phyloP scores from a whole-genome alignment of 1,139 yeast genomes.

The Yamadazyma oceani region DNA sequence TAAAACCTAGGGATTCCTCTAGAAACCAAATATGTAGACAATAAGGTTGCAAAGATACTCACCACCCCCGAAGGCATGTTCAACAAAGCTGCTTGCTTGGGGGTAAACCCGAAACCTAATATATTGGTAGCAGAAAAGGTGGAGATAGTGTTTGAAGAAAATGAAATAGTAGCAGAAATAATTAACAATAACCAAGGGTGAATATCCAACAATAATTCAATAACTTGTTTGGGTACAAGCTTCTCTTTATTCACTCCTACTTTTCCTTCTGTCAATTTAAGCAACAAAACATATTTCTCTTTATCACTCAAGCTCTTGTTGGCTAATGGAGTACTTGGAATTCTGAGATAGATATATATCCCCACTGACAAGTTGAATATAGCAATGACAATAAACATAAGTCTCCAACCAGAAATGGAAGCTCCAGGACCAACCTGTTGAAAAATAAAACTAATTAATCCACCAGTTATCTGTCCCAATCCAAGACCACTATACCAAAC shows the following conservation, averaged over 20 bases:
- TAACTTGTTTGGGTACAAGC: slow-evolving; percentile 42
- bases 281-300: slow-evolving; percentile 30
- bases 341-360: slow-evolving; percentile 21
- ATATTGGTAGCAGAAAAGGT: slow-evolving; percentile 44
- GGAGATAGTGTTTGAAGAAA: slow-evolving; percentile 45
- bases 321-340: slow-evolving; percentile 28
- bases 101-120: slow-evolving; percentile 29
- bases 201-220: slow-evolving; percentile 47
- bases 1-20: slow-evolving; percentile 18
- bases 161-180: slow-evolving; percentile 24
- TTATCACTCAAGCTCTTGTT: slow-evolving; percentile 34
- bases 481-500: slow-evolving; percentile 43
- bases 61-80: slow-evolving; percentile 19
- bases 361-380: slow-evolving; percentile 33
- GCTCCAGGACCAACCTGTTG: slow-evolving; percentile 29
- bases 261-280: slow-evolving; percentile 19
- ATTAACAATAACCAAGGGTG: slow-evolving; percentile 44
- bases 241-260: slow-evolving; percentile 45
- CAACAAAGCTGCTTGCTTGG: slow-evolving; percentile 15
- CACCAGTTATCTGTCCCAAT: slow-evolving; percentile 39
- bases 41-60: slow-evolving; percentile 11
- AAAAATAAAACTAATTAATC: slow-evolving; percentile 38
- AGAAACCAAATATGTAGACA: slow-evolving; percentile 16
- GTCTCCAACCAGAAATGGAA: slow-evolving; percentile 34
- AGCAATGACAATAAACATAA: slow-evolving; percentile 38